Evolutionary conservation across 768 basidiomycete species (phyloP), one percentile per base, ranked within the genome.

Genomic region (Lentinus tigrinus): DNA sequence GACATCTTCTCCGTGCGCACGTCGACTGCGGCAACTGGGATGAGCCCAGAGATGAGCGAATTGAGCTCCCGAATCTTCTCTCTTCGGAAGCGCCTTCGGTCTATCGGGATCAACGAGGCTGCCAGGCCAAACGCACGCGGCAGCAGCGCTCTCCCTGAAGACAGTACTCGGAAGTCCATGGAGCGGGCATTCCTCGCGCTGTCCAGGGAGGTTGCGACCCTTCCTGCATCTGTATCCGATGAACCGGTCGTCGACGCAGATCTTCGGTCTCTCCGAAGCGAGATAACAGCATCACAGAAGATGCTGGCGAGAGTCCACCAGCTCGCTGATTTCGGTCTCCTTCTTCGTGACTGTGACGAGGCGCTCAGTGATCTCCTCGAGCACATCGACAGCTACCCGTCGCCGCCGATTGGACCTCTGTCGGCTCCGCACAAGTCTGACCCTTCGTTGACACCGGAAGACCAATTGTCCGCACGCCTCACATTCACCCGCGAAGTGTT

Each of bases 371-470:
- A 94, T 69, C 77, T 95, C 4, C 75, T 95, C 46, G 90, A 93
- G 65, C 90, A 93, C 65, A 78, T 93, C 53, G 93, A 95, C 69
- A 91, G 88, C 65, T 93, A 85, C 67, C 92, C 93, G 9, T 79
- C 82, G 3, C 69, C 76, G 31, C 87, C 86, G 4, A 68, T 75
- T 26, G 77, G 80, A 4, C 71, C 79, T 2, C 68, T 86, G 31
- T 77, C 82, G 4, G 84, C 85, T 23, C 72, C 76, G 16, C 83
- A 84, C 61, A 58, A 73, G 56, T 75, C 77, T 34, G 70, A 75
- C 13, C 60, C 69, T 7, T 69, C 73, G 23, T 63, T 78, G 4
- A 72, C 83, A 8, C 85, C 92, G 0, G 84, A 88, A 57, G 86
- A 87, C 40, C 89, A 93, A 64, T 72, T 93, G 4, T 71, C 70